A percentile compares a stretch with the other conserved stretches of the same genome.
phyloP scores from a whole-genome alignment of 2,329 filamentous ascomycete genomes.

The Berkeleyomyces basicola region DNA sequence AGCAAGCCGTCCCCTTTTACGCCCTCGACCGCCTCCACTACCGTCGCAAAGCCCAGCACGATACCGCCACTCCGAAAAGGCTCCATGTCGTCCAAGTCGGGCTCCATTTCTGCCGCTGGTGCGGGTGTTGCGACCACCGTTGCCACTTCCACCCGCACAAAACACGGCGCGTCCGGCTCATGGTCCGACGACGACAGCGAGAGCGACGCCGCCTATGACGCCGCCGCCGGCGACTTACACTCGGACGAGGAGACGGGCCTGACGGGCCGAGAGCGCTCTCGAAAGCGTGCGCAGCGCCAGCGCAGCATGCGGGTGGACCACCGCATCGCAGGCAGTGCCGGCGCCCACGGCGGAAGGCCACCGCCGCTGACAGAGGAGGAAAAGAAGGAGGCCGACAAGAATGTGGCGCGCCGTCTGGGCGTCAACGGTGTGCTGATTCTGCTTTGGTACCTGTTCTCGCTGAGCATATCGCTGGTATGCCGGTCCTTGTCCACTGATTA shows the following conservation, averaged over 20 bases:
- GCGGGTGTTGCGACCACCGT: too few relatives aligned
- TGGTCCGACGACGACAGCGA: conserved; percentile 19
- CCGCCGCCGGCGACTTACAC: conserved; percentile 55
- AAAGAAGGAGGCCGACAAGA: conserved; percentile 58
- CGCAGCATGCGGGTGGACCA: conserved; percentile 54
- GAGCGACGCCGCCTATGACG: conserved; percentile 30
- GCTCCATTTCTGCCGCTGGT: neutral
- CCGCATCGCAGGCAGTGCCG: conserved; percentile 33
- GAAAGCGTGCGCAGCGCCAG: conserved; percentile 48
- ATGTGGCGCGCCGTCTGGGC: conserved; percentile 49
- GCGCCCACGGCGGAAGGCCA: conserved; percentile 16
- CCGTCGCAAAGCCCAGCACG: neutral
- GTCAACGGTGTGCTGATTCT: conserved; percentile 70
- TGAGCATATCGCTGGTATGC: conserved; percentile 78
- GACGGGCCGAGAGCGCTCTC: conserved; percentile 53
- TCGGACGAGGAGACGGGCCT: conserved; percentile 85
- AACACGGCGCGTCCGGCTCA: conserved; percentile 5
- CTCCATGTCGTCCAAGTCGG: neutral
- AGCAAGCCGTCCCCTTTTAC: conserved; percentile 7
- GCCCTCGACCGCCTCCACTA: neutral
- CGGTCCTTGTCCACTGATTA: neutral
- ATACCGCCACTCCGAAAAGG: neutral
- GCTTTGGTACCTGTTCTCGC: conserved; percentile 80
- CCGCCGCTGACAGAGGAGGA: conserved; percentile 48
- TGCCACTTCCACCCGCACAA: neutral